Percentiles rank a stretch among this genome's conserved stretches.
phyloP scores from a whole-genome alignment of 345 rosid species.

The Populus euphratica region DNA sequence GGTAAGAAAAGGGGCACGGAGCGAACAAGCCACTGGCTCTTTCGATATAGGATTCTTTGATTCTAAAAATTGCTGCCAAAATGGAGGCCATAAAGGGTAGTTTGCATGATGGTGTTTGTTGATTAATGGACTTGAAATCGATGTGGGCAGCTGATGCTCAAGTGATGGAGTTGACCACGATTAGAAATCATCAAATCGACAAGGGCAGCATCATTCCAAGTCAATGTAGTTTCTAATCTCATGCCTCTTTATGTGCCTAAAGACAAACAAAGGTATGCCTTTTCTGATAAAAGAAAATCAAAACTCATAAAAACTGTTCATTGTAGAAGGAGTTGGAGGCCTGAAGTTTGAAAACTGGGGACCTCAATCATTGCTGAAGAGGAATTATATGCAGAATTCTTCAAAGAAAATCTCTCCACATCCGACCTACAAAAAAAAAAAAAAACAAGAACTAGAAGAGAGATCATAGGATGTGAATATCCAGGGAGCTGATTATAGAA shows the following conservation, averaged over 20 bases:
- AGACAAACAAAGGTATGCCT: not conserved
- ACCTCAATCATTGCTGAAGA: conserved; percentile 14
- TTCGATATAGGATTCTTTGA: conserved; percentile 29
- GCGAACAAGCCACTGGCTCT: conserved; percentile 3
- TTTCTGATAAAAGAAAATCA: not conserved
- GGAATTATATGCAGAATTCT: not conserved
- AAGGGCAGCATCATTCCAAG: conserved; percentile 10
- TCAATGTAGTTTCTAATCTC: not conserved
- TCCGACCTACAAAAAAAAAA: not conserved
- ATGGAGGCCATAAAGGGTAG: conserved; percentile 32
- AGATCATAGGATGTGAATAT: not conserved
- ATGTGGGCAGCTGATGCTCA: not conserved
- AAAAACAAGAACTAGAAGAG: not conserved
- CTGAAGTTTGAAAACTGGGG: conserved; percentile 1
- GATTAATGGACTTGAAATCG: conserved; percentile 2
- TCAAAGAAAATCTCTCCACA: not conserved
- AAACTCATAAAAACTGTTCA: not conserved
- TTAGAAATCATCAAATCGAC: not conserved
- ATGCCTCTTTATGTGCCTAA: not conserved
- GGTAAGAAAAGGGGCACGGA: conserved; percentile 4
- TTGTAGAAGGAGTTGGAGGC: not conserved
- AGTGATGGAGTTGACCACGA: conserved; percentile 32
- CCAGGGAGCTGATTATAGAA: not conserved
- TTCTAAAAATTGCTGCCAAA: conserved; percentile 28
- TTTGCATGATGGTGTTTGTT: conserved; percentile 27